Evolutionary conservation across 2,329 filamentous ascomycete genomes (phyloP).

Genomic region (Exserohilum rostratum): DNA sequence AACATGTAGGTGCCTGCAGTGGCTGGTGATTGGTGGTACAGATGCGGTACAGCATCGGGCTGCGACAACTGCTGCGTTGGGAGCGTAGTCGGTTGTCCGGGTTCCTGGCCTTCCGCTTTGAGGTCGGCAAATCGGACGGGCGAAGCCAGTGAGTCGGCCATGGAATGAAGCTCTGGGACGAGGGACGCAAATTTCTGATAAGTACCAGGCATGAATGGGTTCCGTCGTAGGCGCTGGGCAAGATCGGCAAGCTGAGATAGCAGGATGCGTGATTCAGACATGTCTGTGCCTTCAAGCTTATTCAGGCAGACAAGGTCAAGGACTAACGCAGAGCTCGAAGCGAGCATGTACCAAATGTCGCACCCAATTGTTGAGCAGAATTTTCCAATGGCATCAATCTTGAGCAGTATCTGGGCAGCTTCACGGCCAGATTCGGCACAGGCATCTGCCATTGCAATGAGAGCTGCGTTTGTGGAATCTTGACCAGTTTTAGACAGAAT

Average conservation of each 20-base stretch:
- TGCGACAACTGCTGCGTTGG: slow-evolving; percentile 18
- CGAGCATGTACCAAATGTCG: slow-evolving; percentile 51
- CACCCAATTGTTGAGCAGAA: slow-evolving; percentile 52
- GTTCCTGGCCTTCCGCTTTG: slow-evolving; percentile 11
- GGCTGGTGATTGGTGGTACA: slow-evolving; percentile 30
- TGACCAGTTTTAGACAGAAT: slow-evolving; percentile 34
- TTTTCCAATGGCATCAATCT: slow-evolving; percentile 45
- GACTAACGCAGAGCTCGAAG: slow-evolving; percentile 47
- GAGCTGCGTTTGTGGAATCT: slow-evolving; percentile 33
- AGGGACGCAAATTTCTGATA: slow-evolving; percentile 47
- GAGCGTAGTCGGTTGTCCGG: slow-evolving; percentile 7
- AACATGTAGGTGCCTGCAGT: slow-evolving; percentile 41
- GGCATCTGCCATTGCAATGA: slow-evolving; percentile 44
- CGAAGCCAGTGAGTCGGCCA: slow-evolving; percentile 36
- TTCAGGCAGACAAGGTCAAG: slow-evolving; percentile 46
- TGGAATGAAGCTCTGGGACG: slow-evolving; percentile 45
- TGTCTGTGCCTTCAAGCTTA: slow-evolving; percentile 21
- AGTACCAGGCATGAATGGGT: slow-evolving; percentile 48
- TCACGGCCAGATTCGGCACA: slow-evolving; percentile 49
- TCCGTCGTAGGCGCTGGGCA: slow-evolving; percentile 37
- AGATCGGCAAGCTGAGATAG: slow-evolving; percentile 46
- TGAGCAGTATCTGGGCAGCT: slow-evolving; percentile 42
- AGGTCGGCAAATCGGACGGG: slow-evolving; percentile 12
- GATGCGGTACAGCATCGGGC: slow-evolving; percentile 21
- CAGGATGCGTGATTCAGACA: slow-evolving; percentile 39